Conservation (phyloP, 768 basidiomycete genomes). For the Leucosporidium creatinivorum region DNA sequence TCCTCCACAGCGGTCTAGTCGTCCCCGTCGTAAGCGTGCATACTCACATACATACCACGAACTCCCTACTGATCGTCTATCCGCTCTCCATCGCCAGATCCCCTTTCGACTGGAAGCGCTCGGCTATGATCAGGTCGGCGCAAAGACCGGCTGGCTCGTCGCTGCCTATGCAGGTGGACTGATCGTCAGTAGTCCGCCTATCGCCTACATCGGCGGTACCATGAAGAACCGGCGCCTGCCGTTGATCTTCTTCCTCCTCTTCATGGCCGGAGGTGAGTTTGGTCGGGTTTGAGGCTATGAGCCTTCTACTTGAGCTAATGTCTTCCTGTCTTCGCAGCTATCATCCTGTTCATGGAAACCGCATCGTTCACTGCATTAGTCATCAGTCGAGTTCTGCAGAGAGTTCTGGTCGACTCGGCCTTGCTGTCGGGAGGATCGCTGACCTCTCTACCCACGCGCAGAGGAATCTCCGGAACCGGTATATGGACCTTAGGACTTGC, state of each 20-base stretch:
- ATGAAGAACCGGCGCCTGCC: background rate
- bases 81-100: background rate
- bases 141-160: constrained; percentile 35
- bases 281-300: background rate
- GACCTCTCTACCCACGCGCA: background rate
- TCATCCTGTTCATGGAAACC: constrained; percentile 35
- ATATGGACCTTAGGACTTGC: constrained; percentile 29
- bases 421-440: background rate
- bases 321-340: background rate
- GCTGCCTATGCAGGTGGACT: constrained; percentile 4
- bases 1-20: no score
- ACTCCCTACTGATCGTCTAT: no score
- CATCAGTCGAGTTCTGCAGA: constrained; percentile 28
- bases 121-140: constrained; percentile 31
- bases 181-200: background rate
- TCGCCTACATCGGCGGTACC: background rate
- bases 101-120: constrained; percentile 33
- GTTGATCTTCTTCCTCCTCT: constrained; percentile 18
- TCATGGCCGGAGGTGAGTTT: constrained; percentile 28
- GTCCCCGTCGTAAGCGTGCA: no score
- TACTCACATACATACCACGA: no score
- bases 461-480: constrained; percentile 22
- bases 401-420: background rate
- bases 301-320: background rate
- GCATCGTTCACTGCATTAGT: constrained; percentile 19